phyloP scores from a whole-genome alignment of 116 monocot species.

The Iris pallida region DNA sequence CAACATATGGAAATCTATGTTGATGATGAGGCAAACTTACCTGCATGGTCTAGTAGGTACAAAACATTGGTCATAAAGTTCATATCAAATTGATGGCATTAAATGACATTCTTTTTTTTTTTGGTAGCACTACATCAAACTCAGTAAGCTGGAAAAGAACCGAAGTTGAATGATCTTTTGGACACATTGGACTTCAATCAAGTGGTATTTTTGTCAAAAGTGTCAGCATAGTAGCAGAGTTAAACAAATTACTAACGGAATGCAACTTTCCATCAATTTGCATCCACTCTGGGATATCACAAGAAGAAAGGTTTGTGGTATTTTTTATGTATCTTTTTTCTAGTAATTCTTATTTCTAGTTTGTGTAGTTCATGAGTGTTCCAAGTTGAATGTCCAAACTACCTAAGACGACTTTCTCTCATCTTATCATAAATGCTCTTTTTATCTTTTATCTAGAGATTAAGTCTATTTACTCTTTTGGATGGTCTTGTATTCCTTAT shows the following conservation, averaged over 20 bases:
- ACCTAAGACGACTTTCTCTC: too few species aligned
- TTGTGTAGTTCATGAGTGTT: too few species aligned
- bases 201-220: slow-evolving; percentile 99
- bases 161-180: slow-evolving; percentile 98
- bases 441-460: too few species aligned
- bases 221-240: slow-evolving; percentile 87
- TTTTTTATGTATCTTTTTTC: too few species aligned
- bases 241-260: slow-evolving; percentile 91
- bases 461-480: too few species aligned
- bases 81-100: background rate
- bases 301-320: slow-evolving; percentile 73
- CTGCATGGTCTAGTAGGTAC: slow-evolving; percentile 98
- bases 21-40: slow-evolving; percentile 98
- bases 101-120: background rate
- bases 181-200: slow-evolving; percentile 99
- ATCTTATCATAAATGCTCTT: too few species aligned
- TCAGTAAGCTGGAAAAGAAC: slow-evolving; percentile 90
- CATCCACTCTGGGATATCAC: slow-evolving; percentile 99
- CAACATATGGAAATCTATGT: slow-evolving; percentile 99
- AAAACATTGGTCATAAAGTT: too few species aligned
- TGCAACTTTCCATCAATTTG: slow-evolving; percentile 99
- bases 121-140: slow-evolving; percentile 95
- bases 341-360: too few species aligned
- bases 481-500: too few species aligned
- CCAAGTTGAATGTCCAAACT: too few species aligned